Evolutionary conservation across 2,329 filamentous ascomycete species (phyloP), one percentile per base, ranked within the genome.

Genomic region (Cercospora sojina): DNA sequence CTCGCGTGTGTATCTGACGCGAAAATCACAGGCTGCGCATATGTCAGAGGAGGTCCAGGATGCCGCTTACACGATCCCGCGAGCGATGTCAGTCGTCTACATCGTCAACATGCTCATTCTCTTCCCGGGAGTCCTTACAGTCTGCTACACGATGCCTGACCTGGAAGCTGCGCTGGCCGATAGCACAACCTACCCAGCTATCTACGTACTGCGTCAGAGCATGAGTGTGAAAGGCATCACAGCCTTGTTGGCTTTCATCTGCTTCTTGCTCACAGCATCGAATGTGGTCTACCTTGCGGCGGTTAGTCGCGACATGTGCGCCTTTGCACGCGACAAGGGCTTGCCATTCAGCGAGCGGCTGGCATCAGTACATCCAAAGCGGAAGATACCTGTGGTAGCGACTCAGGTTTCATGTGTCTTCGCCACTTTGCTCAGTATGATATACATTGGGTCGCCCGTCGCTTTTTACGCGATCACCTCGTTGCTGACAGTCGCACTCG

Each of bases 361-460:
- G 7, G 74, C 58, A 29, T 64, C 57, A 10, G 70, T 74, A 5
- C 32, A 67, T 27, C 56, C 64, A 10, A 64, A 49, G 9, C 61
- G 62, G 10, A 56, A 66, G 27, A 67, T 74, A 10, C 69, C 71
- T 7, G 60, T 69, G 53, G 58, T 65, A n/a, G 71, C 73, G 16
- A 62, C 27, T 4, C 57, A 65, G 12, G 83, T 83, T 3, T 82
- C 84, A 67, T 80, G 87, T 1, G 85, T 85, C 1, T 84, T 86
- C 0, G 83, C 85, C 16, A 56, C 29, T 8, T 62, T 74, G 5
- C 66, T 79, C 12, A 70, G 70, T 12, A 71, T 80, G 5, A 79
- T 80, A 64, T 78, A 79, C 60, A 77, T 81, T 31, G 79, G 78
- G 18, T 74, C 69, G 10, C 71, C 74, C 1, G 72, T 74, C 0